Evolutionary conservation across 2,329 filamentous ascomycete species (phyloP), one percentile per base, ranked within the genome.

Genomic region (Clonostachys byssicola): DNA sequence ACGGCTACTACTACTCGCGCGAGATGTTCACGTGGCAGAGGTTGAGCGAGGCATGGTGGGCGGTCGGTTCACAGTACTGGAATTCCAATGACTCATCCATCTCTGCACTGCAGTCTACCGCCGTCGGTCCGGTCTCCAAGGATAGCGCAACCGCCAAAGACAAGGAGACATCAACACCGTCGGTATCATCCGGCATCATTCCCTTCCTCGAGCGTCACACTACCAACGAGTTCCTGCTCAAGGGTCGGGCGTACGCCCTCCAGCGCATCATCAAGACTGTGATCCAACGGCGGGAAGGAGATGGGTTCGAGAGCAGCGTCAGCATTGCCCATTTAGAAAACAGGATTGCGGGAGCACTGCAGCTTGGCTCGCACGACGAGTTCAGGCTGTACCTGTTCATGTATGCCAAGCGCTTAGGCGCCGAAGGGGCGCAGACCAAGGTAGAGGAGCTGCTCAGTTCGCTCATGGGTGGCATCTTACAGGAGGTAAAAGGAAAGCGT

Each of bases 11-110:
- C 46, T 99, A 99, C 67, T 89, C 89, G 2, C 81, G 87, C 1
- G 77, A 79, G 16, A 88, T 99, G 86, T 92, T 84, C 65, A 81
- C 85, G 8, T 99, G 94, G 94, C 92, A 97, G 66, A 84, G 92
- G 10, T 75, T 99, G n/a, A 95, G 91, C 3, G 95, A 99, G 63
- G 81, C 89, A 3, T 99, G 94, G 94, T 99, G 94, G 91, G 92
- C 92, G 0, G 91, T 97, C 0, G 92, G 92, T 16, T 95, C 89
- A 56, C 94, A 99, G 63, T 99, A 99, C 65, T 99, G 94, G 95
- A 97, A 99, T 66, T 95, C 91, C 1, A 95, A 91, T 46, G 94
- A 96, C 59, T 91, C 90, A 2, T 91, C 91, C 1, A 83, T 96
- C 46, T 85, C 88, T 43, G 88, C 91, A 44, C 68, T 96, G 36